Evolutionary conservation across 345 rosid species (phyloP), one percentile per base, ranked within the genome.

Genomic region (Acer yangbiense): DNA sequence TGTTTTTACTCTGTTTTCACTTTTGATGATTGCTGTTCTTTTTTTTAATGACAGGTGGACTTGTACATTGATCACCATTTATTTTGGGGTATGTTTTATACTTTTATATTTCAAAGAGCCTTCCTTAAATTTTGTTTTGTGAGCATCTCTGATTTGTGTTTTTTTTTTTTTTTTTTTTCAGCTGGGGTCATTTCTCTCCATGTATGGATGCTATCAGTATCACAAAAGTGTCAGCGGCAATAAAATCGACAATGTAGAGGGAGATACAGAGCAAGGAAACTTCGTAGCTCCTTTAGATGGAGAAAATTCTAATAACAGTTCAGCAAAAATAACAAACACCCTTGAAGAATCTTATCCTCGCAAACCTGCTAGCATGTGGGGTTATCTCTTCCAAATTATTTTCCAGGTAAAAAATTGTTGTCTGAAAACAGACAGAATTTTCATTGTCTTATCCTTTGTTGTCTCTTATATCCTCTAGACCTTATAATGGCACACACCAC

Each of bases 121-220:
- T 73, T 75, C 32, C 20, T 23, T 68, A 27, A 17, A 20, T 18
- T 50, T 68, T 69, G n/a, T 39, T 27, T 39, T 1, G 6, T 39
- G 46, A 21, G 46, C 65, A 4, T 73, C 32, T 73, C 21, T 13
- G 13, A 4, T 75, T 25, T 78, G 81, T 76, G 8, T 18, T 60
- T 60, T 18, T 35, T 35, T 4, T 35, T 18, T 35, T 35, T 4
- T 35, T 23, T 23, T 23, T 23, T 35, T 4, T 4, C 64, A 96
- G 99, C 86, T 94, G 69, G 99, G 99, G 1, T 84, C 94, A 20
- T 14, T 87, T 50, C 90, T 92, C 44, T 96, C 99, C 6, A 62
- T 91, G 6, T 85, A 81, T 9, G 99, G 99, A 80, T 96, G 99
- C 73, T 88, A 85, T 77, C 83, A 80, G 65, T 81, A 92, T 84